These are phyloP conservation scores for Seiridium cupressi DNA, from an alignment of 2,329 filamentous ascomycete species.

Conservation along the genomic window DNA sequence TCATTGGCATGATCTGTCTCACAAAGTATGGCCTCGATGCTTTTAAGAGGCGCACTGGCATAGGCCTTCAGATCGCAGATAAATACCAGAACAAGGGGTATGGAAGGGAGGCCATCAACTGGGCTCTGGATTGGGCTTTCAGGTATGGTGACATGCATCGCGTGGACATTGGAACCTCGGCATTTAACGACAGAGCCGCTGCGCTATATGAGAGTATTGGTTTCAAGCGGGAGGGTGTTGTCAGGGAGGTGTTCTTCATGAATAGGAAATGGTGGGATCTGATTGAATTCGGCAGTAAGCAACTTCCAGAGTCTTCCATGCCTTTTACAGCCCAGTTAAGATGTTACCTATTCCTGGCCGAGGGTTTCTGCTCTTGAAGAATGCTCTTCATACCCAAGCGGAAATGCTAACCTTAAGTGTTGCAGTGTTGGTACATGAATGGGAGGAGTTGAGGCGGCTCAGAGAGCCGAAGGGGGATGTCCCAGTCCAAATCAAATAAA, in stretches of 20 bases:
- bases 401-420: too few species aligned
- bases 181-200: conserved; percentile 39
- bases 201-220: conserved; percentile 43
- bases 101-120: conserved; percentile 44
- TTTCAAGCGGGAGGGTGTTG: conserved; percentile 41
- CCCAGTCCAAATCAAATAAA: neutral
- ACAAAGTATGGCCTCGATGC: neutral
- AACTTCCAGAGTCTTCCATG: too few species aligned
- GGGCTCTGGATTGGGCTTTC: conserved; percentile 47
- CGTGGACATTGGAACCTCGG: conserved; percentile 36
- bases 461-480: neutral
- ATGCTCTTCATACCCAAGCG: too few species aligned
- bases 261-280: conserved; percentile 38
- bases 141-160: conserved; percentile 40
- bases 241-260: conserved; percentile 39
- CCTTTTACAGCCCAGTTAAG: too few species aligned
- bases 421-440: conserved; percentile 36
- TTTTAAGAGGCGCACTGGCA: conserved; percentile 7
- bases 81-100: conserved; percentile 39
- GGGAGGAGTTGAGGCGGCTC: conserved; percentile 19
- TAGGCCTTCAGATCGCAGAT: conserved; percentile 35
- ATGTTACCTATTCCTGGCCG: too few species aligned
- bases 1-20: neutral
- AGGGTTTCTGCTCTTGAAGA: too few species aligned
- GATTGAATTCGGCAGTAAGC: conserved; percentile 22